These are phyloP conservation scores for Phialophora expanda DNA, from an alignment of 2,329 filamentous ascomycete species.

Conservation along the genomic window DNA sequence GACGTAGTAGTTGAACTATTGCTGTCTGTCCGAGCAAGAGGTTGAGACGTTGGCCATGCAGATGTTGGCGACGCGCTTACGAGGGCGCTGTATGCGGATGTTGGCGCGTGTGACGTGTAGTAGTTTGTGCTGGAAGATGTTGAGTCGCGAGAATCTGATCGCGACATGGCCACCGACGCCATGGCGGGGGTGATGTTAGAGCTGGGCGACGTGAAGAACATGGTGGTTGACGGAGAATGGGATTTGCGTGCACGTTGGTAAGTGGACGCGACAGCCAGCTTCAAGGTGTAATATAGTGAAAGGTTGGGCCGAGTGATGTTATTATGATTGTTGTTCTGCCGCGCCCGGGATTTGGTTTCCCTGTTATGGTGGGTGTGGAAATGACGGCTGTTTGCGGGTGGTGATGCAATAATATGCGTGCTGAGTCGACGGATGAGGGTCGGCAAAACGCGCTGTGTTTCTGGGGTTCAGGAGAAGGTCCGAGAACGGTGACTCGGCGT, in stretches of 20 bases:
- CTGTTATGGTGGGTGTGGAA: slow-evolving; percentile 19
- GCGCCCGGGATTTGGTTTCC: slow-evolving; percentile 29
- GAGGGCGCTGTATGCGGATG: slow-evolving; percentile 34
- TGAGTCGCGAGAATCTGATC: slow-evolving; percentile 40
- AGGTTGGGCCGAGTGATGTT: slow-evolving; percentile 15
- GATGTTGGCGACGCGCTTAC: slow-evolving; percentile 36
- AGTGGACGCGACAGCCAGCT: slow-evolving; percentile 25
- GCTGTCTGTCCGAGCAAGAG: slow-evolving; percentile 29
- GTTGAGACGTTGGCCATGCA: slow-evolving; percentile 29
- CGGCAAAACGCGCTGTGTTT: slow-evolving; percentile 18
- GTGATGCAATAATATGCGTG: slow-evolving; percentile 33
- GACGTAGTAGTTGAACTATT: slow-evolving; percentile 25
- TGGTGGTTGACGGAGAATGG: slow-evolving; percentile 25
- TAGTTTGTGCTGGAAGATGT: slow-evolving; percentile 29
- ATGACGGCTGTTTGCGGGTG: slow-evolving; percentile 27
- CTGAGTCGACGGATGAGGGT: slow-evolving; percentile 7
- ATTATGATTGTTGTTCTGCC: slow-evolving; percentile 26
- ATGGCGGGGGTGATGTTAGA: slow-evolving; percentile 39
- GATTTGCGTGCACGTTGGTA: background rate
- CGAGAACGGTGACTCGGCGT: slow-evolving; percentile 26
- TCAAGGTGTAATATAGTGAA: slow-evolving; percentile 11
- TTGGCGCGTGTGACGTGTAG: slow-evolving; percentile 28
- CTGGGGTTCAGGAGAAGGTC: slow-evolving; percentile 14
- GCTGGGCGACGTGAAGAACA: slow-evolving; percentile 39
- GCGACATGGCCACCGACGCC: slow-evolving; percentile 40